Evolutionary conservation across 768 basidiomycete genomes (phyloP).

Genomic region (Lentinus tigrinus): DNA sequence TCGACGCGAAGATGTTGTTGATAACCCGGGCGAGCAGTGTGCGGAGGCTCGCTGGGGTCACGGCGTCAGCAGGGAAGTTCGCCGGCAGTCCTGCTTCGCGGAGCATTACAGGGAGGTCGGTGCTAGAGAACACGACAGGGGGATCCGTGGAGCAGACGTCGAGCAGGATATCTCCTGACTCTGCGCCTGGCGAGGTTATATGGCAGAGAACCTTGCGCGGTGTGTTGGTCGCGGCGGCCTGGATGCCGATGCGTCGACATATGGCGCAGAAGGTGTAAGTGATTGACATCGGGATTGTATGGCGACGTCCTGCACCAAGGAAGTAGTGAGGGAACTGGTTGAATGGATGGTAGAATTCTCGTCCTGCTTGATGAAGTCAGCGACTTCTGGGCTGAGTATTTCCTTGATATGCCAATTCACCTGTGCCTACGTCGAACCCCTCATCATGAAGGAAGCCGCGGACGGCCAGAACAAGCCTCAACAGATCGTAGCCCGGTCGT

Average conservation of each 20-base stretch:
- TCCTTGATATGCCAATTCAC: too few relatives aligned
- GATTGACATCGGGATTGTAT: slow-evolving; percentile 58
- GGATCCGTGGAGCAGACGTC: slow-evolving; percentile 37
- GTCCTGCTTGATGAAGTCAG: slow-evolving; percentile 27
- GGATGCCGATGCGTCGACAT: slow-evolving; percentile 48
- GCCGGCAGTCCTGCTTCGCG: slow-evolving; percentile 10
- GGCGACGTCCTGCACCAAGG: slow-evolving; percentile 36
- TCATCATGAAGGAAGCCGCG: slow-evolving; percentile 49
- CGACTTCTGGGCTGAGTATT: too few relatives aligned
- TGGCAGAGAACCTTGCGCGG: slow-evolving; percentile 55
- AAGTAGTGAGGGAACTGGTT: slow-evolving; percentile 63
- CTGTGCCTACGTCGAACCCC: slow-evolving; percentile 44
- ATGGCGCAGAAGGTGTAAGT: slow-evolving; percentile 58
- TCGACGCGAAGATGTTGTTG: slow-evolving; percentile 10
- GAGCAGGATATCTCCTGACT: slow-evolving; percentile 39
- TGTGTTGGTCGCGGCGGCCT: slow-evolving; percentile 54
- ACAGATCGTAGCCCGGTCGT: slow-evolving; percentile 34
- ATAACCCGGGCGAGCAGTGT: slow-evolving; percentile 11
- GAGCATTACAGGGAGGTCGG: slow-evolving; percentile 10
- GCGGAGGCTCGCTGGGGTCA: slow-evolving; percentile 8
- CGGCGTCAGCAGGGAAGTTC: slow-evolving; percentile 10
- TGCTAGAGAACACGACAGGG: slow-evolving; percentile 16
- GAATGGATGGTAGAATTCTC: slow-evolving; percentile 41
- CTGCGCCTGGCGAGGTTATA: slow-evolving; percentile 39
- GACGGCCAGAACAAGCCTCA: slow-evolving; percentile 40